Conservation (phyloP, 371 early-diverging fungal species). For the Massospora cicadina region DNA sequence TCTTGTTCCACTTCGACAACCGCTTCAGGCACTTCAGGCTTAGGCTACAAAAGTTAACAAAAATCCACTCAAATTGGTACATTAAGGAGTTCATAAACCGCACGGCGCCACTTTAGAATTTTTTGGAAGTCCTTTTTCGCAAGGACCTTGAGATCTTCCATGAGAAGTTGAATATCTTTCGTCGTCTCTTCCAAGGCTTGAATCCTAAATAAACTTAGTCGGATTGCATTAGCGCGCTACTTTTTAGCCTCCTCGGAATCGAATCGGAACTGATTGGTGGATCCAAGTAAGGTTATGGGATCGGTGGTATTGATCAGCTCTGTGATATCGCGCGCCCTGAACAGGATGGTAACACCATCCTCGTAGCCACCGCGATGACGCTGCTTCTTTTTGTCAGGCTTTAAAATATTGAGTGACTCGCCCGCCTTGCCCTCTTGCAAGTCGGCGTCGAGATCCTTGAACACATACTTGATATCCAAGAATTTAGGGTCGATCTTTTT, state of each 20-base stretch:
- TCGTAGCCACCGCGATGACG: constrained; percentile 93
- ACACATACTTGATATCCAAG: constrained; percentile 88
- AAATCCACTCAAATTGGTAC: constrained; percentile 15
- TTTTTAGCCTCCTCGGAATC: constrained; percentile 37
- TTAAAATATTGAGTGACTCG: constrained; percentile 41
- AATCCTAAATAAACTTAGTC: neutral
- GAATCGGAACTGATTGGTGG: constrained; percentile 53
- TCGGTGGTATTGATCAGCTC: constrained; percentile 64
- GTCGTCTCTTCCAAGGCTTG: constrained; percentile 40
- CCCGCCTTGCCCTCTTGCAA: constrained; percentile 19
- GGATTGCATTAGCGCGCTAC: constrained; percentile 15
- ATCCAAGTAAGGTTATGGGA: constrained; percentile 55
- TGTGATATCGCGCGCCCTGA: constrained; percentile 43
- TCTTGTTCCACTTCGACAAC: constrained; percentile 27
- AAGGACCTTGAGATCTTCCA: constrained; percentile 78
- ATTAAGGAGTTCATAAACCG: constrained; percentile 40
- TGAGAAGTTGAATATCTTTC: constrained; percentile 54
- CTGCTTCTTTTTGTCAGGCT: constrained; percentile 37
- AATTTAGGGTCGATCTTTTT: constrained; percentile 90
- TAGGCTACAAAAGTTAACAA: constrained; percentile 13
- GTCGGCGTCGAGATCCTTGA: constrained; percentile 68
- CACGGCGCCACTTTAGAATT: constrained; percentile 74
- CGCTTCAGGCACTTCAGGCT: constrained; percentile 29
- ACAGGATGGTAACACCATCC: constrained; percentile 77
- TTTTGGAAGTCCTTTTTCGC: constrained; percentile 82